Conservation (phyloP, 2,329 filamentous ascomycete species). For the Plenodomus tracheiphilus region DNA sequence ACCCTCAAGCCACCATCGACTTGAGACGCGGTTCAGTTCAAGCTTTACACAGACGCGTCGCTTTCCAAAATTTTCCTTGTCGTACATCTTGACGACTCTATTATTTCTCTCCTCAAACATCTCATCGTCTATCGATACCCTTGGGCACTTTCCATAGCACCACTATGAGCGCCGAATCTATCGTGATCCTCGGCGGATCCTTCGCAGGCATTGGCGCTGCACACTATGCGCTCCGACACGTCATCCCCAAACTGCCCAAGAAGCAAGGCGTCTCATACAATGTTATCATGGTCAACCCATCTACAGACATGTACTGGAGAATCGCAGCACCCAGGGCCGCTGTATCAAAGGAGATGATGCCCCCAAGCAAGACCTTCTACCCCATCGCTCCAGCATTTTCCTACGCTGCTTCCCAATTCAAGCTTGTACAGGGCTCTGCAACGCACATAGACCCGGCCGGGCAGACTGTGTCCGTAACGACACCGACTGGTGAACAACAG, state of each 20-base stretch:
- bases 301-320: conserved; percentile 58
- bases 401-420: conserved; percentile 54
- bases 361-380: conserved; percentile 54
- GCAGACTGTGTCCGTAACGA: conserved; percentile 49
- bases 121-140: conserved; percentile 4
- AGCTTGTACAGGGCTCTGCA: conserved; percentile 57
- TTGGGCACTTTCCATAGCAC: neutral
- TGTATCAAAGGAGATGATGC: conserved; percentile 55
- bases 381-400: conserved; percentile 57
- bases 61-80: conserved; percentile 8
- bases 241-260: conserved; percentile 39
- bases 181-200: conserved; percentile 42
- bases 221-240: conserved; percentile 42
- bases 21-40: neutral
- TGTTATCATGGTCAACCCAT: conserved; percentile 60
- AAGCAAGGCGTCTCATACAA: conserved; percentile 50
- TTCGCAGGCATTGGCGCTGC: conserved; percentile 42
- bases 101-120: neutral
- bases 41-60: conserved; percentile 15
- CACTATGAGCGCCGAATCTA: conserved; percentile 41
- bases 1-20: neutral
- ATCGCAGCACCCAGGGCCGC: conserved; percentile 58
- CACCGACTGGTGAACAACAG: conserved; percentile 36
- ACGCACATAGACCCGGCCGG: conserved; percentile 51
- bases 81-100: conserved; percentile 6